Evolutionary conservation across 495 filamentous ascomycete species (phyloP).

Genomic region (Lentithecium fluviatile): DNA sequence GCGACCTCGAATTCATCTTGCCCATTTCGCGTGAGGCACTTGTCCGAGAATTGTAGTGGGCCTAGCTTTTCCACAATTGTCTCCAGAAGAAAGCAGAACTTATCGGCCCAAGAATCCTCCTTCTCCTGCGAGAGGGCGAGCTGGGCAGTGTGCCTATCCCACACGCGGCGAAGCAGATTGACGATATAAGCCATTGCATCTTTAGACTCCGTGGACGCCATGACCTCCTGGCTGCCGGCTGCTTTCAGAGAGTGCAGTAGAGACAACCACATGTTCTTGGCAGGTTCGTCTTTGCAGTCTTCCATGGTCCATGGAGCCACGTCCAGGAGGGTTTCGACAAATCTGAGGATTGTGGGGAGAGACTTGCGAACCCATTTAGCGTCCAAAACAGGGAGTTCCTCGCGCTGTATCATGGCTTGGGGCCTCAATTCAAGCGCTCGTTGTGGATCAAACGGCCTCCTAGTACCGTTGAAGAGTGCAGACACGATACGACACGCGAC

Average conservation of each 20-base stretch:
- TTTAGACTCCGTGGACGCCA: constrained; percentile 78
- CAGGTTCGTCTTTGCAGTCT: constrained; percentile 45
- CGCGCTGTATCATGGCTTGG: constrained; percentile 58
- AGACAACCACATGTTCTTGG: constrained; percentile 63
- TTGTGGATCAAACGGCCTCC: constrained; percentile 71
- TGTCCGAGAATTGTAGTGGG: constrained; percentile 74
- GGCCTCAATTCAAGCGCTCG: constrained; percentile 62
- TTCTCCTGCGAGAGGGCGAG: constrained; percentile 10
- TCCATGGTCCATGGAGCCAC: constrained; percentile 54
- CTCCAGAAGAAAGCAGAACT: constrained; percentile 59
- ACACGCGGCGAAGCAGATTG: constrained; percentile 64
- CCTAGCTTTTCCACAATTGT: constrained; percentile 67
- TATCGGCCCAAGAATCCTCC: constrained; percentile 54
- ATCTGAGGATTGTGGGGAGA: constrained; percentile 56
- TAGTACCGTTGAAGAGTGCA: constrained; percentile 65
- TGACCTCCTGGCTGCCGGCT: constrained; percentile 86
- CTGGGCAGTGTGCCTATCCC: constrained; percentile 47
- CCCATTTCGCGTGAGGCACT: constrained; percentile 49
- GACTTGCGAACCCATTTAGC: constrained; percentile 84
- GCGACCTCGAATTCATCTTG: constrained; percentile 38
- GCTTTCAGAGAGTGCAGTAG: constrained; percentile 68
- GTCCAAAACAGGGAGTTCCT: constrained; percentile 70
- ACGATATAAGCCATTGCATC: constrained; percentile 71
- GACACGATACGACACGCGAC: constrained; percentile 62
- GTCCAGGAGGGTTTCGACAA: constrained; percentile 64